Conservation (phyloP, 257 asterid genomes). For the Nicotiana tabacum region DNA sequence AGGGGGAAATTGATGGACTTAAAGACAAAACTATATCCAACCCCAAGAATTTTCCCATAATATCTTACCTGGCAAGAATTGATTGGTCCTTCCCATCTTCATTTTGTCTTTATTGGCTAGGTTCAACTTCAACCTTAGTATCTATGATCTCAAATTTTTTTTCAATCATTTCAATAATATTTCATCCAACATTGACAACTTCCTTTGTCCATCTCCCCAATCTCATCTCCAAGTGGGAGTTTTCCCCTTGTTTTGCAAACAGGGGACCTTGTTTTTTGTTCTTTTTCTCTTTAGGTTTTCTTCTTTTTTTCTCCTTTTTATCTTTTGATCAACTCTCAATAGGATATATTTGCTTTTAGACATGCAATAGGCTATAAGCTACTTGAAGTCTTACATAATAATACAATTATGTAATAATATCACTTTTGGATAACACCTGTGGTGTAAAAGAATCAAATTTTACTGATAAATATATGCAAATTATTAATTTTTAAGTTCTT, state of each 20-base stretch:
- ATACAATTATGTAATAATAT: too few relatives aligned
- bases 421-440: background rate
- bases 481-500: background rate
- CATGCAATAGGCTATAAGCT: background rate
- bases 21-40: conserved; percentile 41
- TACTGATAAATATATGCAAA: background rate
- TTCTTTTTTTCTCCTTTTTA: background rate
- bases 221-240: background rate
- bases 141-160: background rate
- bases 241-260: conserved; percentile 14
- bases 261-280: background rate
- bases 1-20: conserved; percentile 51
- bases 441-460: background rate
- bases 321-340: conserved; percentile 2
- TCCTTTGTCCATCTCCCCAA: background rate
- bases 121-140: conserved; percentile 24
- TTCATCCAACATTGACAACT: background rate
- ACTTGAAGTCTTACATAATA: background rate
- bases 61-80: conserved; percentile 52
- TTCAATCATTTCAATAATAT: background rate
- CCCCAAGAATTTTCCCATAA: conserved; percentile 31
- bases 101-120: conserved; percentile 34
- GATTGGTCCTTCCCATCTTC: conserved; percentile 57
- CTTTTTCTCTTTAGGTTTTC: background rate
- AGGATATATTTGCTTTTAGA: background rate